phyloP scores from a whole-genome alignment of 176 grass and related monocot genomes.

The Avena sativa region DNA sequence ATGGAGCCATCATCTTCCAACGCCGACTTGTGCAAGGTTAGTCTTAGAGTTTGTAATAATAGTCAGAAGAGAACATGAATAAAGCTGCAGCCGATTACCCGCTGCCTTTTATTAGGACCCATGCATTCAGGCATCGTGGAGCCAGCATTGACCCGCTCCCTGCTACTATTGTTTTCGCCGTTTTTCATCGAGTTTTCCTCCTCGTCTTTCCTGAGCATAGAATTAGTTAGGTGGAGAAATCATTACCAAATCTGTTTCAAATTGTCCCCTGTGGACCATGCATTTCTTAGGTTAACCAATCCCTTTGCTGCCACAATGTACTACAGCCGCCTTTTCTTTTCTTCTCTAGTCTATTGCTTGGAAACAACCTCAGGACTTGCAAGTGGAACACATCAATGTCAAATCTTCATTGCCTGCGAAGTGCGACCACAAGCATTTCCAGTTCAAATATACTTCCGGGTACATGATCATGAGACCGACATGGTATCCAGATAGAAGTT shows the following conservation, averaged over 20 bases:
- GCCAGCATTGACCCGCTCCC: background rate
- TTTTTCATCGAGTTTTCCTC: constrained; percentile 1
- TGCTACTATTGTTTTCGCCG: constrained; percentile 32
- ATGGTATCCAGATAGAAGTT: background rate
- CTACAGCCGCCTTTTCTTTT: constrained; percentile 17
- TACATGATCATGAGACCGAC: constrained; percentile 29
- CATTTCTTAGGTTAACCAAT: constrained; percentile 28
- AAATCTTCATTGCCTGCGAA: constrained; percentile 8
- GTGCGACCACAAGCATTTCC: background rate
- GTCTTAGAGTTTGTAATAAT: constrained; percentile 26
- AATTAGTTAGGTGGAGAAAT: constrained; percentile 45
- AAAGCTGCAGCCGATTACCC: constrained; percentile 18
- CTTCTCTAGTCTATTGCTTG: too few species aligned
- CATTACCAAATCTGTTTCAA: constrained; percentile 43
- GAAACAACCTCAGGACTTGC: background rate
- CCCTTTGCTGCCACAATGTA: background rate
- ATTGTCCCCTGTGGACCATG: constrained; percentile 28
- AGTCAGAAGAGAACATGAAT: constrained; percentile 33
- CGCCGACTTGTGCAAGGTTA: background rate
- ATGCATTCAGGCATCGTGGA: background rate
- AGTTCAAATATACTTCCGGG: background rate
- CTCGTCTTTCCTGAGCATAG: constrained; percentile 8
- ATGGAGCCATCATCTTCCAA: constrained; percentile 17
- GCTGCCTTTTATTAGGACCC: constrained; percentile 5
- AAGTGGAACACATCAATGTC: background rate